Evolutionary conservation across 768 basidiomycete genomes (phyloP).

Genomic region (Podaxis carcinomalis): DNA sequence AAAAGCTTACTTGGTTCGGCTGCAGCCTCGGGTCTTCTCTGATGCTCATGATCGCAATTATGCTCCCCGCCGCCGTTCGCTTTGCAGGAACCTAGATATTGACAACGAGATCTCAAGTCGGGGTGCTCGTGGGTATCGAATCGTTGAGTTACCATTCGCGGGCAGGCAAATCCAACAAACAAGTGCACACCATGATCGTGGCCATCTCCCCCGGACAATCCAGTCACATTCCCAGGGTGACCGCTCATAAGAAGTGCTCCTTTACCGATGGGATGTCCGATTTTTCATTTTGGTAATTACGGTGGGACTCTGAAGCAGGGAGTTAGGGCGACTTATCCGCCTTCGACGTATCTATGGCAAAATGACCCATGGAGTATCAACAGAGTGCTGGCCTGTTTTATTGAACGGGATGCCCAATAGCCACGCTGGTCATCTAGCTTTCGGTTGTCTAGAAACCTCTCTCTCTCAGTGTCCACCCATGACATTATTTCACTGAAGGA

Average conservation of each 20-base stretch:
- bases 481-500: not conserved
- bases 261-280: no score
- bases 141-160: not conserved
- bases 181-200: not conserved
- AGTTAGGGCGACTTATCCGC: no score
- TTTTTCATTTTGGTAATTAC: no score
- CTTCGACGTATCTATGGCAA: no score
- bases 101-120: conserved; percentile 1
- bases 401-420: not conserved
- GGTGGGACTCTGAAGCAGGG: no score
- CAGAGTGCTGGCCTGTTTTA: not conserved
- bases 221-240: no score
- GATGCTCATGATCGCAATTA: not conserved
- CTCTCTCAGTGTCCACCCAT: not conserved
- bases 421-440: not conserved
- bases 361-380: no score
- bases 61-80: not conserved
- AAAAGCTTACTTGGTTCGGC: not conserved
- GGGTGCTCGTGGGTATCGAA: not conserved
- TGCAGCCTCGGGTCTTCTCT: not conserved
- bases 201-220: not conserved
- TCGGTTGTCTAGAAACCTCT: not conserved
- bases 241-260: no score
- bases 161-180: not conserved
- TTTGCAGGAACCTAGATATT: not conserved